phyloP scores from a whole-genome alignment of 176 grass and related monocot species.

The Eleusine coracana region DNA sequence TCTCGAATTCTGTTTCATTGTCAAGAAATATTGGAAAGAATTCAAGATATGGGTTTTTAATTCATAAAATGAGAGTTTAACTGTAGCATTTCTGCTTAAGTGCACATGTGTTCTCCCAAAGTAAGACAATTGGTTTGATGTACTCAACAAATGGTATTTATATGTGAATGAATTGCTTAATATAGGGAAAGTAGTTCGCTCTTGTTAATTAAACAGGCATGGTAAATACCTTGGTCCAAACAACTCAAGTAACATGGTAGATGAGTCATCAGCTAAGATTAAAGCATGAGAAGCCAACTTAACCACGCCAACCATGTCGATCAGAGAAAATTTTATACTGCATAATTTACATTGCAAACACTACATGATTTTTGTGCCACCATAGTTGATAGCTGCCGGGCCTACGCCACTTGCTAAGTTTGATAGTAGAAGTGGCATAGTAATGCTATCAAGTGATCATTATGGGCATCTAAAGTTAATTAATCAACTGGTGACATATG shows the following conservation, averaged over 20 bases:
- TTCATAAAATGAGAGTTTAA: neutral
- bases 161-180: neutral
- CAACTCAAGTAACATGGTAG: neutral
- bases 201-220: neutral
- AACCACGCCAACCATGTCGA: no score
- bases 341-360: neutral
- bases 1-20: constrained; percentile 14
- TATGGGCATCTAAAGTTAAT: neutral
- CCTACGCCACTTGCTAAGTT: neutral
- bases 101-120: neutral
- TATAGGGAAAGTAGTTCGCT: neutral
- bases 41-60: neutral
- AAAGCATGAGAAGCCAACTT: neutral
- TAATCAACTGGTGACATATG: neutral
- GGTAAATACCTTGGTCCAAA: constrained; percentile 18
- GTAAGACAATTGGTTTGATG: constrained; percentile 1
- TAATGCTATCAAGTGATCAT: neutral
- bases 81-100: neutral
- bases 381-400: neutral
- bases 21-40: constrained; percentile 1
- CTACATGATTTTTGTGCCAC: neutral
- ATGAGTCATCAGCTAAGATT: neutral
- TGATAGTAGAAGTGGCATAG: neutral
- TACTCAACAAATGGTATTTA: neutral
- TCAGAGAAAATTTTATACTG: no score